phyloP scores from a whole-genome alignment of 2,329 filamentous ascomycete genomes.

The Calonectria pauciramosa region DNA sequence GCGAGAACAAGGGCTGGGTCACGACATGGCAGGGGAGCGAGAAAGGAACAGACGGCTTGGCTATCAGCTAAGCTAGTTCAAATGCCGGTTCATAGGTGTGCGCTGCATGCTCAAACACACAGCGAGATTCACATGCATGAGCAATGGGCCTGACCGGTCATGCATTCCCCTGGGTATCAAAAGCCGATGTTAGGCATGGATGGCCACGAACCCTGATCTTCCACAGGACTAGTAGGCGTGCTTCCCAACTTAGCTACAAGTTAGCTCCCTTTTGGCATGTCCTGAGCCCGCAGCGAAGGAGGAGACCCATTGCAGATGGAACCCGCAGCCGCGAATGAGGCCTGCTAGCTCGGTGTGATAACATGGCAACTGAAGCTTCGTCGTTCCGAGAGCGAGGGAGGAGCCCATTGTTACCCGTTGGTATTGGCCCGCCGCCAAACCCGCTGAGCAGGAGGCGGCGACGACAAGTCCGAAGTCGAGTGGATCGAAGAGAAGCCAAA shows the following conservation, averaged over 20 bases:
- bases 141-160: slow-evolving; percentile 2
- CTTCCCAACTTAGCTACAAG: slow-evolving; percentile 8
- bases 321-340: background rate
- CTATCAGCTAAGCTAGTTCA: slow-evolving; percentile 5
- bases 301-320: background rate
- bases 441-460: slow-evolving; percentile 13
- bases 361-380: background rate
- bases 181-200: slow-evolving; percentile 23
- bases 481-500: slow-evolving; percentile 14
- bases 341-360: slow-evolving; percentile 7
- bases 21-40: background rate
- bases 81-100: background rate
- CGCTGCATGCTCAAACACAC: background rate
- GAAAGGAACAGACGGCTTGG: slow-evolving; percentile 11
- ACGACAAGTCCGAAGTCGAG: background rate
- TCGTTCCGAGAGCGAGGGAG: slow-evolving; percentile 12
- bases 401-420: slow-evolving; percentile 19
- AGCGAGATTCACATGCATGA: slow-evolving; percentile 23
- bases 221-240: slow-evolving; percentile 10
- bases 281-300: background rate
- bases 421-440: slow-evolving; percentile 18
- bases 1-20: slow-evolving; percentile 4
- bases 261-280: slow-evolving; percentile 9
- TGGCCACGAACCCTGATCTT: slow-evolving; percentile 22
- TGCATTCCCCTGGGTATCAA: slow-evolving; percentile 30